These are phyloP conservation scores for Lophium mytilinum DNA, from an alignment of 495 filamentous ascomycete genomes.

Conservation along the genomic window DNA sequence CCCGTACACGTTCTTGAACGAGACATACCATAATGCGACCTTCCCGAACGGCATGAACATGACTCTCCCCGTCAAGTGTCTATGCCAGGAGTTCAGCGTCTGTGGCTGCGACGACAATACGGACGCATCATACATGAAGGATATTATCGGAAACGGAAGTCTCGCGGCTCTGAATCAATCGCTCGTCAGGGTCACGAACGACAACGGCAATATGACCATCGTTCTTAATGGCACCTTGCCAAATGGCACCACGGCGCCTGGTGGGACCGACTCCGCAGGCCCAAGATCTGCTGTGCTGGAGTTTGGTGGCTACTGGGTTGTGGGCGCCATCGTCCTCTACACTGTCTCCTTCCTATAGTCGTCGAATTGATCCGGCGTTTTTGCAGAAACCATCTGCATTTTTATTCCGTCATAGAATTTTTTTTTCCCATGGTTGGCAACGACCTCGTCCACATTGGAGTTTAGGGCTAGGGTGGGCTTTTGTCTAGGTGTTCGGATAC, in stretches of 20 bases:
- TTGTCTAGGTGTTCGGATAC: too few species aligned
- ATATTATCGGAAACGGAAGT: slow-evolving; percentile 60
- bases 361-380: neutral
- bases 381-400: too few species aligned
- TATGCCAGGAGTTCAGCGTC: slow-evolving; percentile 58
- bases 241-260: slow-evolving; percentile 68
- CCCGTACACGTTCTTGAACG: slow-evolving; percentile 56
- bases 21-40: slow-evolving; percentile 28
- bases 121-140: slow-evolving; percentile 48
- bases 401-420: too few species aligned
- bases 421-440: too few species aligned
- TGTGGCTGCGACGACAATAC: slow-evolving; percentile 82
- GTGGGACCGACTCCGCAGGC: slow-evolving; percentile 43
- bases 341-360: slow-evolving; percentile 36
- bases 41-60: slow-evolving; percentile 47
- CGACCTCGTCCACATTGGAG: too few species aligned
- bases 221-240: slow-evolving; percentile 79
- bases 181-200: slow-evolving; percentile 52
- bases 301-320: slow-evolving; percentile 54
- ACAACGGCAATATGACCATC: slow-evolving; percentile 70
- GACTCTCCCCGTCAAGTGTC: slow-evolving; percentile 62
- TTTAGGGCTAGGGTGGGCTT: too few species aligned
- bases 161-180: slow-evolving; percentile 50
- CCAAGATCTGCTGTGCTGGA: slow-evolving; percentile 25
- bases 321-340: slow-evolving; percentile 45